A percentile compares a stretch with the other conserved stretches of the same genome.
Evolutionary conservation across 108 stramenopile species (phyloP).

Genomic region (Chaetoceros tenuissimus): DNA sequence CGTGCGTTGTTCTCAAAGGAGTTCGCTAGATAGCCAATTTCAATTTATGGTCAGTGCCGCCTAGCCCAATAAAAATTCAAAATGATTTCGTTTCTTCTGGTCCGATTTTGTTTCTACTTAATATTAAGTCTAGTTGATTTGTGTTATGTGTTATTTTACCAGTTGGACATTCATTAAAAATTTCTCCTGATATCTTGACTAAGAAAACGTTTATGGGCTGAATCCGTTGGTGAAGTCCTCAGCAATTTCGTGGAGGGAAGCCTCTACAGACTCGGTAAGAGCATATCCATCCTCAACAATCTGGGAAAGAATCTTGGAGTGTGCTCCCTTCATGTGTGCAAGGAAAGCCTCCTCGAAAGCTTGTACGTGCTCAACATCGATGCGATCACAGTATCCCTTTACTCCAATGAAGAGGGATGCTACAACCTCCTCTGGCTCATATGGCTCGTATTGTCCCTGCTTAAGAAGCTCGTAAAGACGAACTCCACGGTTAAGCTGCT

Average conservation of each 20-base stretch:
- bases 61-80: neutral
- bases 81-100: neutral
- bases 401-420: slow-evolving; percentile 97
- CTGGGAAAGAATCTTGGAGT: slow-evolving; percentile 78
- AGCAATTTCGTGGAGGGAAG: slow-evolving; percentile 83
- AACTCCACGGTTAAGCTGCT: slow-evolving; percentile 99
- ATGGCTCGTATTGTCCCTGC: slow-evolving; percentile 98
- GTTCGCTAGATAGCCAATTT: too few relatives aligned
- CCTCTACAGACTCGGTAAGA: slow-evolving; percentile 70
- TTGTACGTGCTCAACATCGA: slow-evolving; percentile 94
- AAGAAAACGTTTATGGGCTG: slow-evolving; percentile 42
- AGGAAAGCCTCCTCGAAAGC: slow-evolving; percentile 95
- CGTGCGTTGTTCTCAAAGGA: too few relatives aligned
- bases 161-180: too few relatives aligned
- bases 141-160: too few relatives aligned
- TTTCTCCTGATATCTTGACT: too few relatives aligned
- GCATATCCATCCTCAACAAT: slow-evolving; percentile 85
- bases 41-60: too few relatives aligned
- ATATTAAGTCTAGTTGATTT: too few relatives aligned
- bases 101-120: too few relatives aligned
- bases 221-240: slow-evolving; percentile 94
- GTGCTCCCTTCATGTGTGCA: slow-evolving; percentile 87
- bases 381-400: slow-evolving; percentile 98
- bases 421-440: slow-evolving; percentile 98
- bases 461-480: slow-evolving; percentile 99